A percentile compares a stretch with the other conserved stretches of the same genome.
These are phyloP conservation scores for Schizosaccharomyces osmophilus DNA, from an alignment of 805 yeast genomes.

Conservation along the genomic window DNA sequence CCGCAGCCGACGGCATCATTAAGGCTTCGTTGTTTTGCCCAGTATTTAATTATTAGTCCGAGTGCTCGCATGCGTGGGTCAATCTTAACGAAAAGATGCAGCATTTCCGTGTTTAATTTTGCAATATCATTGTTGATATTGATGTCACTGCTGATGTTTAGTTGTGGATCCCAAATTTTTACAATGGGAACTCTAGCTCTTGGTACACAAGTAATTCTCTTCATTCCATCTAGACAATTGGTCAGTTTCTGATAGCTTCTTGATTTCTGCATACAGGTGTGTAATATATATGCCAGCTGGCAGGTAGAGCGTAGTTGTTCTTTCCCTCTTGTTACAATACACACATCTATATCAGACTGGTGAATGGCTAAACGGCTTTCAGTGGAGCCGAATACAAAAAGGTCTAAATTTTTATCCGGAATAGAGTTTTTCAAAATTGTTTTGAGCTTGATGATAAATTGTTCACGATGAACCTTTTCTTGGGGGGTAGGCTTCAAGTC, in stretches of 20 bases:
- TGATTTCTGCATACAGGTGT: not conserved
- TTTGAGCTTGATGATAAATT: not conserved
- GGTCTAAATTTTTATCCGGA: not conserved
- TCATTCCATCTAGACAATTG: slow-evolving; percentile 6
- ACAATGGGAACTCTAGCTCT: slow-evolving; percentile 11
- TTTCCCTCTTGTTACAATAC: not conserved
- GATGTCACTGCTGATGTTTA: slow-evolving; percentile 9
- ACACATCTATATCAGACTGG: not conserved
- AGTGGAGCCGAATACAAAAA: not conserved
- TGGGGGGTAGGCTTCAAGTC: not conserved
- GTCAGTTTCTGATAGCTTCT: not conserved
- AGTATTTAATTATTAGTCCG: slow-evolving; percentile 10
- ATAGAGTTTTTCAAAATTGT: not conserved
- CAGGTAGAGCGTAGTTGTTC: not conserved
- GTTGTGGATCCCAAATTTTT: slow-evolving; percentile 11
- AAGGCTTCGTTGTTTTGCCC: slow-evolving; percentile 10
- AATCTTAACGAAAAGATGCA: slow-evolving; percentile 9
- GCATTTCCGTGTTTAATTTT: slow-evolving; percentile 9
- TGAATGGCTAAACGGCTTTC: not conserved
- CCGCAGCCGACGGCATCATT: slow-evolving; percentile 12
- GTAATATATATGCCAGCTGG: not conserved
- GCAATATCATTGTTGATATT: slow-evolving; percentile 11
- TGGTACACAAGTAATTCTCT: slow-evolving; percentile 10
- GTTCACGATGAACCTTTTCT: not conserved
- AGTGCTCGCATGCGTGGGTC: slow-evolving; percentile 10